A percentile compares a stretch with the other conserved stretches of the same genome.
Conservation (phyloP, 257 asterid species). For the Ballota nigra region DNA sequence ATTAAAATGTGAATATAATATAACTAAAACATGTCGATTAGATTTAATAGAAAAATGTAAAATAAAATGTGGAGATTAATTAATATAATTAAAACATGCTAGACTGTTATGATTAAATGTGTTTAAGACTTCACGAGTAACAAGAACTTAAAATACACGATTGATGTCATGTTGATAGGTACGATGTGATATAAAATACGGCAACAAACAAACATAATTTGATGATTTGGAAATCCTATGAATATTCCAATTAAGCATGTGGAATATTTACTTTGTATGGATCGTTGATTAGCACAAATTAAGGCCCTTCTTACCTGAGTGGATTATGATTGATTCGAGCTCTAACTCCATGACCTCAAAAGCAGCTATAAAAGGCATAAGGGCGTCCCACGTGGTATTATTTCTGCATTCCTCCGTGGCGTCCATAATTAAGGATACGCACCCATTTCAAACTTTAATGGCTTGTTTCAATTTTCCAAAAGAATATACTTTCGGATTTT, state of each 20-base stretch:
- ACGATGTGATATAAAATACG: no score
- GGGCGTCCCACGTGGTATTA: background rate
- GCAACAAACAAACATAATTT: no score
- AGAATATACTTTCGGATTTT: no score
- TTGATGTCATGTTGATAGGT: no score
- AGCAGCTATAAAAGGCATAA: background rate
- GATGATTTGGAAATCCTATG: background rate
- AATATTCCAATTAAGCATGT: background rate
- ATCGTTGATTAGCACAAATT: background rate
- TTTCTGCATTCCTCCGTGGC: constrained; percentile 21
- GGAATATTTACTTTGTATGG: background rate
- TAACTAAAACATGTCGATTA: no score
- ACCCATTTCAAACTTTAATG: background rate
- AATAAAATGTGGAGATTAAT: no score
- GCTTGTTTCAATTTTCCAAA: background rate
- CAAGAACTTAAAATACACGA: no score
- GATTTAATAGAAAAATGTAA: no score
- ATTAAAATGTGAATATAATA: no score
- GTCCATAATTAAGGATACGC: constrained; percentile 5
- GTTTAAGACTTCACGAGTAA: no score
- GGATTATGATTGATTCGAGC: background rate
- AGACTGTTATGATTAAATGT: no score
- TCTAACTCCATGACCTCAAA: background rate
- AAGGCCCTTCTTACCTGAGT: background rate
- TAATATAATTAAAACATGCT: no score